Evolutionary conservation across 2,329 filamentous ascomycete species (phyloP).

Genomic region (Fusarium sulawesiense): DNA sequence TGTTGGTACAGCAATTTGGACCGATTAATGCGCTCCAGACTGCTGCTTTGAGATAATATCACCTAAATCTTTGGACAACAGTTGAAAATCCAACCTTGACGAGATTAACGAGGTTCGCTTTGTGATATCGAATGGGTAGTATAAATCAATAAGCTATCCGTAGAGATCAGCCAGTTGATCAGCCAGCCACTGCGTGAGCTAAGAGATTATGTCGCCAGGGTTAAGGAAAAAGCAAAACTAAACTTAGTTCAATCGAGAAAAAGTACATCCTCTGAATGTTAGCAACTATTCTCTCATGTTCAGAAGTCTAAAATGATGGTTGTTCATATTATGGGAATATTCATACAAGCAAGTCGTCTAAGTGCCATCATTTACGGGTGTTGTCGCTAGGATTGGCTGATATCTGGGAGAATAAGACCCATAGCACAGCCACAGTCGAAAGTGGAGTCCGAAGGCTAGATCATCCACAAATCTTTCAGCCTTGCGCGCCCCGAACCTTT

Average conservation of each 20-base stretch:
- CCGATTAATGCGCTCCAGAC: background rate
- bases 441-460: background rate
- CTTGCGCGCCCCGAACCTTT: conserved; percentile 40
- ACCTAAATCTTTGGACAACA: background rate
- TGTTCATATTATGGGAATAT: background rate
- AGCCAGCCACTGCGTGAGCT: conserved; percentile 23
- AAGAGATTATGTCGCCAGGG: conserved; percentile 17
- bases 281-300: background rate
- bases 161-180: conserved; percentile 13
- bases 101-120: conserved; percentile 8
- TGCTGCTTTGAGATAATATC: background rate
- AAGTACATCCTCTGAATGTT: no score
- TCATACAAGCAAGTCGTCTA: background rate
- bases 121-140: conserved; percentile 18
- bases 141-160: conserved; percentile 38
- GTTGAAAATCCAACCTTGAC: background rate
- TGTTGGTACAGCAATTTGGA: background rate
- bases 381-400: conserved; percentile 15
- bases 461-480: conserved; percentile 29
- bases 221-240: conserved; percentile 5
- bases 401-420: background rate
- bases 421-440: conserved; percentile 17
- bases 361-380: background rate
- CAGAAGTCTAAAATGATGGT: background rate
- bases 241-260: background rate